phyloP scores from a whole-genome alignment of 1,139 yeast species.

The Yamadazyma diospyri region DNA sequence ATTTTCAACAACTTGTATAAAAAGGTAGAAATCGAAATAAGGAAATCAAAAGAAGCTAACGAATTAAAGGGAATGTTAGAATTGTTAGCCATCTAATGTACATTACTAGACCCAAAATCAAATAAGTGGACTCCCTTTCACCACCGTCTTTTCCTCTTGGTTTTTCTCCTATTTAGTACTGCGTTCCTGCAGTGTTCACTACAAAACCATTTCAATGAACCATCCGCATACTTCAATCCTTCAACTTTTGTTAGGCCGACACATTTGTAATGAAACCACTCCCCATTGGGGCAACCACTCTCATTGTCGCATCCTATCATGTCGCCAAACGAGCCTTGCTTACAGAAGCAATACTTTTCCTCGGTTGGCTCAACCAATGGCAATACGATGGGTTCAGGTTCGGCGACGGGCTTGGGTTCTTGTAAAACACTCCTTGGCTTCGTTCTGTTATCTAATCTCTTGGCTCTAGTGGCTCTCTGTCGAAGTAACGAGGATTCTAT shows the following conservation, averaged over 20 bases:
- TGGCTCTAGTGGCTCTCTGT: background rate
- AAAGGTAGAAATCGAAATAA: slow-evolving; percentile 65
- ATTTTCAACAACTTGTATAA: slow-evolving; percentile 57
- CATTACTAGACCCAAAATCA: too few relatives aligned
- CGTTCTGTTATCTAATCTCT: background rate
- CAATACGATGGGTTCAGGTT: too few relatives aligned
- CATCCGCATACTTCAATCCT: slow-evolving; percentile 35
- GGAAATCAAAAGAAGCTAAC: slow-evolving; percentile 82
- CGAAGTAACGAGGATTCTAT: background rate
- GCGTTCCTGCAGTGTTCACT: slow-evolving; percentile 29
- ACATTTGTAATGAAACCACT: slow-evolving; percentile 50
- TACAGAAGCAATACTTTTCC: slow-evolving; percentile 39
- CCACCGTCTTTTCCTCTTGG: slow-evolving; percentile 13
- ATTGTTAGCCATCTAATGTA: slow-evolving; percentile 48
- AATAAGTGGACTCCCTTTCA: too few relatives aligned
- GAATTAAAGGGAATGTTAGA: slow-evolving; percentile 93
- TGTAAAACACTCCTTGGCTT: too few relatives aligned
- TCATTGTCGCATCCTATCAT: slow-evolving; percentile 49
- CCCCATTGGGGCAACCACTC: slow-evolving; percentile 42
- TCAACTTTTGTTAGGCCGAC: slow-evolving; percentile 42
- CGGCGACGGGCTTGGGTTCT: background rate
- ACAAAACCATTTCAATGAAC: slow-evolving; percentile 42
- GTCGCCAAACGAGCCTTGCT: slow-evolving; percentile 43
- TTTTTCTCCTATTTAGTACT: slow-evolving; percentile 16
- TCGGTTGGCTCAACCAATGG: slow-evolving; percentile 12